These are phyloP conservation scores for Austroboletus eburneus DNA, from an alignment of 768 basidiomycete species.

Conservation along the genomic window DNA sequence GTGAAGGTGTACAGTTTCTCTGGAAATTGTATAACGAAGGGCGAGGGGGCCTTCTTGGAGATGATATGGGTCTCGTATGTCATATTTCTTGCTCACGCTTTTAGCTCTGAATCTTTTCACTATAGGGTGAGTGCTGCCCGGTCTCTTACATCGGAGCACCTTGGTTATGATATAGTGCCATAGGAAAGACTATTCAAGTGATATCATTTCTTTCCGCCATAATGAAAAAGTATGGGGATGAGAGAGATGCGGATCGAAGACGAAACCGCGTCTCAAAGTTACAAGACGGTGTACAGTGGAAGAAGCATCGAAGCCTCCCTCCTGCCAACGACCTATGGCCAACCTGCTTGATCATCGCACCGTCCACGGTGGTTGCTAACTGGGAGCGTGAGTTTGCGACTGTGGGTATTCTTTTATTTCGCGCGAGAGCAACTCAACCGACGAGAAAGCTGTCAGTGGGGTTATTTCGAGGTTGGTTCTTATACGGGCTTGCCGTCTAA, in stretches of 20 bases:
- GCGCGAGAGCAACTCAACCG: not conserved
- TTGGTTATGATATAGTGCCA: constrained; percentile 4
- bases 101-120: not conserved
- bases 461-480: constrained; percentile 83
- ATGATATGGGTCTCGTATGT: constrained; percentile 87
- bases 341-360: constrained; percentile 85
- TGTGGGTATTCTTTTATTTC: constrained; percentile 36
- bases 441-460: constrained; percentile 58
- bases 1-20: constrained; percentile 81
- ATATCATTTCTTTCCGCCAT: constrained; percentile 87
- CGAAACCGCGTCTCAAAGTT: constrained; percentile 60
- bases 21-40: constrained; percentile 65
- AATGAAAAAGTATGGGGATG: constrained; percentile 75
- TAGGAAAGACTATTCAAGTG: constrained; percentile 94
- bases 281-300: constrained; percentile 58
- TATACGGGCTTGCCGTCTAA: constrained; percentile 54
- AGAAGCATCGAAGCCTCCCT: constrained; percentile 48
- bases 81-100: not conserved
- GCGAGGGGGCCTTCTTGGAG: constrained; percentile 81
- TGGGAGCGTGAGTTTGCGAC: constrained; percentile 89
- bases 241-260: constrained; percentile 62
- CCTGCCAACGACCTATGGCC: constrained; percentile 73
- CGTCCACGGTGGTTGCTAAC: constrained; percentile 77
- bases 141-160: not conserved
- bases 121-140: constrained; percentile 24